Percentiles rank a stretch among this genome's conserved stretches.
Conservation (phyloP, 148 eudicot genomes). For the Vaccinium darrowii region DNA sequence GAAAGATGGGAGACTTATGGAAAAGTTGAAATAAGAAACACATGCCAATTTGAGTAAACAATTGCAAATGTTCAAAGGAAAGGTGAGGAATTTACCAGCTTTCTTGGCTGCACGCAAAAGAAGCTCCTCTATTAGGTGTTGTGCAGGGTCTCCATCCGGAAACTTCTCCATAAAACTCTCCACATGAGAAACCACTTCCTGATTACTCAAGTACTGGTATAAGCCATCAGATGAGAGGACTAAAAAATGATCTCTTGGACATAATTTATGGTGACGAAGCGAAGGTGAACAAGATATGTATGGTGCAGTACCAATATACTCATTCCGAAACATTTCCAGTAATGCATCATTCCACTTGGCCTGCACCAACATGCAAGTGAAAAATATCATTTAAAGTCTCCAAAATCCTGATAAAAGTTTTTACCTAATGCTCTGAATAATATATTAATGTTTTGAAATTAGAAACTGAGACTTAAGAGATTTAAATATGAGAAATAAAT, state of each 20-base stretch:
- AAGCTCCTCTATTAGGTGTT: conserved; percentile 97
- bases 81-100: conserved; percentile 63
- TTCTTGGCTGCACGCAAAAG: conserved; percentile 94
- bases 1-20: background rate
- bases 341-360: conserved; percentile 80
- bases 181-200: conserved; percentile 89
- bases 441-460: background rate
- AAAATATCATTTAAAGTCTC: conserved; percentile 20
- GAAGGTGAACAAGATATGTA: conserved; percentile 89
- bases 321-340: conserved; percentile 94
- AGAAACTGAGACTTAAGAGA: background rate
- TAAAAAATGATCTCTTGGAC: conserved; percentile 88
- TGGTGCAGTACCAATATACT: conserved; percentile 87
- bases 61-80: background rate
- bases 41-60: background rate
- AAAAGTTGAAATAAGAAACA: background rate
- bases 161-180: conserved; percentile 84
- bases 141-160: conserved; percentile 99
- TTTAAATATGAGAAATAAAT: background rate
- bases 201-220: conserved; percentile 92
- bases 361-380: conserved; percentile 51
- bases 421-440: background rate
- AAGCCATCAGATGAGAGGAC: conserved; percentile 97
- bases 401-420: conserved; percentile 1
- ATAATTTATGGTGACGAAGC: conserved; percentile 76